phyloP scores from a whole-genome alignment of 2,329 filamentous ascomycete species.

The Trichoderma atroviride region DNA sequence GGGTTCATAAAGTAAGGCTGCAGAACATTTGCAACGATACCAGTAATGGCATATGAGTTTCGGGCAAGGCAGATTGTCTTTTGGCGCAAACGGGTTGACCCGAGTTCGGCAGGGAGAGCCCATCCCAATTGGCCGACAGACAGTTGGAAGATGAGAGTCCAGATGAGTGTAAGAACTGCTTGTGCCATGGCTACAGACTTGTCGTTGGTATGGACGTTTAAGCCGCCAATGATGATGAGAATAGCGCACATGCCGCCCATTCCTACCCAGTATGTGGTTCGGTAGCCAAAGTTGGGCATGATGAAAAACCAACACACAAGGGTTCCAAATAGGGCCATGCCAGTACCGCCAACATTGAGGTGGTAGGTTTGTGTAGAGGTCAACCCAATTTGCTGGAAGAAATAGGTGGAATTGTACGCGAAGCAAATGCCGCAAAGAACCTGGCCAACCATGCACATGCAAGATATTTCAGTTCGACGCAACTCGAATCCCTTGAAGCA shows the following conservation, averaged over 20 bases:
- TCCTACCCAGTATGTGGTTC: slow-evolving; percentile 49
- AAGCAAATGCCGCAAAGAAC: slow-evolving; percentile 31
- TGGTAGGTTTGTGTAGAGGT: slow-evolving; percentile 35
- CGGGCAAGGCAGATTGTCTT: slow-evolving; percentile 59
- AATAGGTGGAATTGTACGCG: slow-evolving; percentile 45
- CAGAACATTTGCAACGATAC: slow-evolving; percentile 54
- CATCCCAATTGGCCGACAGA: slow-evolving; percentile 44
- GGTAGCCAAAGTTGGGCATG: slow-evolving; percentile 48
- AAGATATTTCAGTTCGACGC: slow-evolving; percentile 55
- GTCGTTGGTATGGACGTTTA: slow-evolving; percentile 41
- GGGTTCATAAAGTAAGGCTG: slow-evolving; percentile 53
- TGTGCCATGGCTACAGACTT: slow-evolving; percentile 39
- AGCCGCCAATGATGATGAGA: slow-evolving; percentile 47
- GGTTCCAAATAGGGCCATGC: slow-evolving; percentile 48
- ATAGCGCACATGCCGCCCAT: slow-evolving; percentile 44
- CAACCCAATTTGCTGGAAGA: slow-evolving; percentile 44
- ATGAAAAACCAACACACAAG: slow-evolving; percentile 47
- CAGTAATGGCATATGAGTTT: slow-evolving; percentile 47
- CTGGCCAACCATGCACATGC: slow-evolving; percentile 23
- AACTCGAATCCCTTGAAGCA: slow-evolving; percentile 51
- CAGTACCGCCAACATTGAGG: slow-evolving; percentile 44
- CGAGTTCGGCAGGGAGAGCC: slow-evolving; percentile 45
- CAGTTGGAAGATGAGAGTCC: slow-evolving; percentile 41
- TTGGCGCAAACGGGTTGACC: slow-evolving; percentile 55
- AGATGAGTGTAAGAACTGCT: slow-evolving; percentile 40